phyloP scores from a whole-genome alignment of 768 basidiomycete species.

The Tylopilus sp. region DNA sequence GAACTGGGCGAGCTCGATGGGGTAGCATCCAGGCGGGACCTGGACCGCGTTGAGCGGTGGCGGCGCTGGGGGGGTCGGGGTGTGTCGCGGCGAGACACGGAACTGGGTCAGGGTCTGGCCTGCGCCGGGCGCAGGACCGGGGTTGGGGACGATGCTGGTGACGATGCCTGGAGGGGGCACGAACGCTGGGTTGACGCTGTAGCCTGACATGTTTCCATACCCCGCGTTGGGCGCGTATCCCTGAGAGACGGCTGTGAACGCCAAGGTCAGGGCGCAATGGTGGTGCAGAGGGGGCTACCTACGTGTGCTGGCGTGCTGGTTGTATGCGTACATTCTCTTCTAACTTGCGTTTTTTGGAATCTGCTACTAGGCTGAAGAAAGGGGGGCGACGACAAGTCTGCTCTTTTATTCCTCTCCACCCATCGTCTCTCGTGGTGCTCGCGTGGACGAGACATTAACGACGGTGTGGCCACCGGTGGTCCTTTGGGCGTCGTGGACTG shows the following conservation, averaged over 20 bases:
- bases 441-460: no score
- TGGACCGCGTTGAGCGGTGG: conserved; percentile 9
- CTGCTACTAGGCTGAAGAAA: no score
- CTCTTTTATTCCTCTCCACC: no score
- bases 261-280: background rate
- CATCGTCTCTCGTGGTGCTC: no score
- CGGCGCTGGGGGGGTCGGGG: background rate
- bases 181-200: background rate
- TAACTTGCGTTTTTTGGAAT: no score
- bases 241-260: background rate
- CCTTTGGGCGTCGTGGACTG: no score
- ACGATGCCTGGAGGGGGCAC: background rate
- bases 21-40: conserved; percentile 16
- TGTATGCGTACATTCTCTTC: conserved; percentile 5
- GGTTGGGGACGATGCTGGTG: background rate
- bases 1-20: conserved; percentile 30
- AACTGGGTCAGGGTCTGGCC: background rate
- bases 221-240: background rate
- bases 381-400: no score
- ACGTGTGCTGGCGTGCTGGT: conserved; percentile 2
- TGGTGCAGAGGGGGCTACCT: background rate
- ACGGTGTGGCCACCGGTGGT: no score
- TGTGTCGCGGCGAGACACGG: background rate
- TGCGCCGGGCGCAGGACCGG: background rate
- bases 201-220: background rate